Conservation (phyloP, 208 protist species). For the Acanthamoeba healyi region DNA sequence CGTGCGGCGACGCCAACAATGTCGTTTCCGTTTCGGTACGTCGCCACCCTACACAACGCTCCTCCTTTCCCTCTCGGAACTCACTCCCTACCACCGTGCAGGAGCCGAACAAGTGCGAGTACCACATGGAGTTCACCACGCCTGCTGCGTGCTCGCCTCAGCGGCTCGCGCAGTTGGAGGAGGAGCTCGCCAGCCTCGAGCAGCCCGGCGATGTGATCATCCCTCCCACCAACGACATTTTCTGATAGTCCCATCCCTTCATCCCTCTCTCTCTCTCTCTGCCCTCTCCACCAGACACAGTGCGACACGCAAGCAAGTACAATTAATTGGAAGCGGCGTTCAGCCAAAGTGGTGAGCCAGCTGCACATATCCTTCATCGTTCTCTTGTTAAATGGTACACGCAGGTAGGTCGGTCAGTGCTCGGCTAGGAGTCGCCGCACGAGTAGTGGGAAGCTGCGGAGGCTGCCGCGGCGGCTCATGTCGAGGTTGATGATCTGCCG, state of each 20-base stretch:
- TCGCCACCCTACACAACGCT: not conserved
- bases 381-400: too few relatives aligned
- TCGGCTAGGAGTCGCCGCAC: not conserved
- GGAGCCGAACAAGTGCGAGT: conserved; percentile 89
- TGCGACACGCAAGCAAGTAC: too few relatives aligned
- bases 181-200: conserved; percentile 57
- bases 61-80: not conserved
- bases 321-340: too few relatives aligned
- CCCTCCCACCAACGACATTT: conserved; percentile 14
- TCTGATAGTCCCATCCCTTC: too few relatives aligned
- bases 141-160: conserved; percentile 82
- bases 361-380: too few relatives aligned
- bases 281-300: too few relatives aligned
- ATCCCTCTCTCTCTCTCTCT: not conserved
- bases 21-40: conserved; percentile 60
- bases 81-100: not conserved
- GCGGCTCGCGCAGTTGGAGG: conserved; percentile 68
- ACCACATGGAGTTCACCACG: conserved; percentile 86
- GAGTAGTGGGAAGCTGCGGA: not conserved
- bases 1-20: conserved; percentile 83
- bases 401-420: too few relatives aligned
- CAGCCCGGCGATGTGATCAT: not conserved
- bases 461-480: not conserved
- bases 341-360: too few relatives aligned
- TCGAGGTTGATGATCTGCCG: conserved; percentile 48